Evolutionary conservation across 345 rosid genomes (phyloP).

Genomic region (Hypericum perforatum): DNA sequence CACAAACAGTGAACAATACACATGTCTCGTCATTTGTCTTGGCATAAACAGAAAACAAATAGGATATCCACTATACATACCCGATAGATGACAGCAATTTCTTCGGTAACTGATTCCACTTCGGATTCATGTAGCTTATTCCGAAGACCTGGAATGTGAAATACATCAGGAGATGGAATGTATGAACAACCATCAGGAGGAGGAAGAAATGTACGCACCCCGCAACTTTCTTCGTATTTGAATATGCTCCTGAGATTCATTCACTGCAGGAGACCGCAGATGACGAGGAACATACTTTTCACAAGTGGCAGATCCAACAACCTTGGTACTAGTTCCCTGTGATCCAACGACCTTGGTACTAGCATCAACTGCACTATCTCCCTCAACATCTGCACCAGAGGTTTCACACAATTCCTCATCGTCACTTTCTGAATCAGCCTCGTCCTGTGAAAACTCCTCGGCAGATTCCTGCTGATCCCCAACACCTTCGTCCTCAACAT

Average conservation of each 20-base stretch:
- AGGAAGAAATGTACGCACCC: constrained; percentile 37
- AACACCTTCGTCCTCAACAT: constrained; percentile 6
- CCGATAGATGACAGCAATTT: constrained; percentile 50
- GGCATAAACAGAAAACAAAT: not conserved
- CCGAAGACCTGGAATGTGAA: constrained; percentile 57
- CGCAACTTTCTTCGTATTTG: constrained; percentile 61
- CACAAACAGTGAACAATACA: not conserved
- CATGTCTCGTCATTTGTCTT: not conserved
- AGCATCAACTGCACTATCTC: not conserved
- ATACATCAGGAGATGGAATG: constrained; percentile 8
- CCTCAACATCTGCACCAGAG: constrained; percentile 3
- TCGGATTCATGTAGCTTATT: constrained; percentile 80
- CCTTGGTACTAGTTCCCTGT: constrained; percentile 19
- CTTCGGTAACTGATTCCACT: constrained; percentile 74
- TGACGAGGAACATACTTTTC: constrained; percentile 67
- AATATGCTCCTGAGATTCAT: constrained; percentile 56
- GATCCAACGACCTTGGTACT: constrained; percentile 1
- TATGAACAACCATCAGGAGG: not conserved
- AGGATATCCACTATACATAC: constrained; percentile 45
- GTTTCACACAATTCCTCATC: constrained; percentile 8
- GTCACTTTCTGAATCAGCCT: constrained; percentile 4
- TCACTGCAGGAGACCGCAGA: constrained; percentile 43
- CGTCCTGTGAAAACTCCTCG: constrained; percentile 7
- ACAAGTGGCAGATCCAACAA: constrained; percentile 17
- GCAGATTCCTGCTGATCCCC: constrained; percentile 12